These are phyloP conservation scores for Reutealis trisperma DNA, from an alignment of 345 rosid species.

Conservation along the genomic window DNA sequence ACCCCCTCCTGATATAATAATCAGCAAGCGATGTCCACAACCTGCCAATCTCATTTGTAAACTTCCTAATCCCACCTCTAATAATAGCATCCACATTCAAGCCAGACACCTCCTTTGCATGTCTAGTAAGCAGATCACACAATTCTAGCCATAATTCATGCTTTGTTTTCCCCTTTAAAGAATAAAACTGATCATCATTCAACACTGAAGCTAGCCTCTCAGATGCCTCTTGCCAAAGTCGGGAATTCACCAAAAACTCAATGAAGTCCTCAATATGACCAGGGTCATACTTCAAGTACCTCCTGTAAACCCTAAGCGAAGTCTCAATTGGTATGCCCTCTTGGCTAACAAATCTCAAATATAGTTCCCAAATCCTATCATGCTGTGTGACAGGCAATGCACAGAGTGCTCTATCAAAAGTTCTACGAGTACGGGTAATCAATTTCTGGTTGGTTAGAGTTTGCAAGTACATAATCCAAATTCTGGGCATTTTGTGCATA, in stretches of 20 bases:
- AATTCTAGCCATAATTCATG: constrained; percentile 90
- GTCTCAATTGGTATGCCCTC: constrained; percentile 91
- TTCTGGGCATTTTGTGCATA: constrained; percentile 95
- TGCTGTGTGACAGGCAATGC: constrained; percentile 91
- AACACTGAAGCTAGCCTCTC: constrained; percentile 88
- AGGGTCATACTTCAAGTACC: constrained; percentile 96
- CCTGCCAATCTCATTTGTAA: constrained; percentile 89
- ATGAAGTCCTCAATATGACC: constrained; percentile 84
- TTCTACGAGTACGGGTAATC: constrained; percentile 58
- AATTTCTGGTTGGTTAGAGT: constrained; percentile 61
- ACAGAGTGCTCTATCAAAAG: constrained; percentile 81
- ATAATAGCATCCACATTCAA: constrained; percentile 92
- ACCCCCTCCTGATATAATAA: constrained; percentile 81
- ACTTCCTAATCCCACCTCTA: constrained; percentile 94
- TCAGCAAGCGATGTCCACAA: constrained; percentile 96
- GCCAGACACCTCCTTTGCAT: constrained; percentile 82
- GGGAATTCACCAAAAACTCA: constrained; percentile 80
- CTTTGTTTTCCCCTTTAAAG: constrained; percentile 85
- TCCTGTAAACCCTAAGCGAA: constrained; percentile 80
- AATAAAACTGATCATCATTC: constrained; percentile 82
- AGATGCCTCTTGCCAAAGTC: constrained; percentile 87
- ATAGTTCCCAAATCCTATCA: constrained; percentile 89
- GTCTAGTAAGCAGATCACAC: constrained; percentile 82
- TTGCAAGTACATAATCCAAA: constrained; percentile 84
- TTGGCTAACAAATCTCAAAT: constrained; percentile 83